Conservation (phyloP, 2,329 filamentous ascomycete genomes). For the Sporothrix globosa region DNA sequence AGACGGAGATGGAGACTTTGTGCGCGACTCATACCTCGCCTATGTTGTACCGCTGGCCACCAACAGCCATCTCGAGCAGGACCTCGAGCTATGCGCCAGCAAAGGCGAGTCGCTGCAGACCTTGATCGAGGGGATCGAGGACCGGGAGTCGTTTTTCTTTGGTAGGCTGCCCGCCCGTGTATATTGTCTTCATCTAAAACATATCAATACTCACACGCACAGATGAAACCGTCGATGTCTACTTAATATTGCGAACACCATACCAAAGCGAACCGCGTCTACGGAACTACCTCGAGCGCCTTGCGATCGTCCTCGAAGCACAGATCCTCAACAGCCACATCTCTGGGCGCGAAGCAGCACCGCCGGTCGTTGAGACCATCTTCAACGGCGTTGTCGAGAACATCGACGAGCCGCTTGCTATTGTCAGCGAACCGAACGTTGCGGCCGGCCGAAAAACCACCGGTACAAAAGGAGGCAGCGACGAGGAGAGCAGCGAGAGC, state of each 20-base stretch:
- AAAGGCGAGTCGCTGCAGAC: slow-evolving; percentile 48
- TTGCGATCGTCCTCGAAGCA: slow-evolving; percentile 69
- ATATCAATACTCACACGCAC: slow-evolving; percentile 42
- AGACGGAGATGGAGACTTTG: slow-evolving; percentile 48
- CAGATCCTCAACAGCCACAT: slow-evolving; percentile 63
- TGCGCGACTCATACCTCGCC: slow-evolving; percentile 61
- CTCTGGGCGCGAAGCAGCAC: slow-evolving; percentile 49
- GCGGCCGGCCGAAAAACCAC: slow-evolving; percentile 35
- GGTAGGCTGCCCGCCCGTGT: slow-evolving; percentile 53
- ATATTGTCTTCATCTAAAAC: too few relatives aligned
- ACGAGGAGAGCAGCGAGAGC: slow-evolving; percentile 30
- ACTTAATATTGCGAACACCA: slow-evolving; percentile 69
- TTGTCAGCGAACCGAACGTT: slow-evolving; percentile 49
- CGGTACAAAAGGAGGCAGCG: not conserved
- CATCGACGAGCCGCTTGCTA: slow-evolving; percentile 54
- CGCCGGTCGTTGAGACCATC: slow-evolving; percentile 61
- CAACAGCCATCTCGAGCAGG: slow-evolving; percentile 57
- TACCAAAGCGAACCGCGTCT: slow-evolving; percentile 61
- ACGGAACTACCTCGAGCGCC: slow-evolving; percentile 61
- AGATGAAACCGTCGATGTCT: slow-evolving; percentile 75
- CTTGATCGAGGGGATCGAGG: slow-evolving; percentile 61
- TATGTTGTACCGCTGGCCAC: slow-evolving; percentile 64
- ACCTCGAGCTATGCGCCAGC: slow-evolving; percentile 46
- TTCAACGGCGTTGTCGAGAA: slow-evolving; percentile 59
- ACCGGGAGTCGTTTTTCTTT: slow-evolving; percentile 70